A percentile compares a stretch with the other conserved stretches of the same genome.
phyloP scores from a whole-genome alignment of 2,329 filamentous ascomycete genomes.

The Xylaria sp. region DNA sequence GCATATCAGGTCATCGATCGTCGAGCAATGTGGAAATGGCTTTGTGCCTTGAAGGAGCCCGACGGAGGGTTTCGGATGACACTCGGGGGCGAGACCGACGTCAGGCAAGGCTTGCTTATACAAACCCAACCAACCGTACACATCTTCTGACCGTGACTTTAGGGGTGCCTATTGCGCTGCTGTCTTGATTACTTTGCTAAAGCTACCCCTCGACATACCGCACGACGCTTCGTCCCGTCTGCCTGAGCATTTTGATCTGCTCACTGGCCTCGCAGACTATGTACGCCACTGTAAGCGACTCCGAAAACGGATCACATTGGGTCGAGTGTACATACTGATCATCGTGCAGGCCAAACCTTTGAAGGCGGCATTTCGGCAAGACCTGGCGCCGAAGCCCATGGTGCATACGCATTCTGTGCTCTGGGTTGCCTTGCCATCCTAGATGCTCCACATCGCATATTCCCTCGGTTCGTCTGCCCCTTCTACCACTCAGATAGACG shows the following conservation, averaged over 20 bases:
- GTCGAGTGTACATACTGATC: constrained; percentile 23
- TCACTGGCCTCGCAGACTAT: constrained; percentile 72
- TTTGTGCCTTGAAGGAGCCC: constrained; percentile 77
- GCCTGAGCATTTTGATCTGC: constrained; percentile 59
- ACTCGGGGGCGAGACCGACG: constrained; percentile 83
- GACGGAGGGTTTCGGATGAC: constrained; percentile 89
- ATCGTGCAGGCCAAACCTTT: constrained; percentile 70
- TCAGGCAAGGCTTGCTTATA: constrained; percentile 54
- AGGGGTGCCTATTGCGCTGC: constrained; percentile 90
- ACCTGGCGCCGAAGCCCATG: constrained; percentile 86
- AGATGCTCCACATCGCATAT: constrained; percentile 67
- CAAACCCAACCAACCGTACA: constrained; percentile 11
- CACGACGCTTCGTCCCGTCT: constrained; percentile 62
- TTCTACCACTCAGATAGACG: constrained; percentile 31
- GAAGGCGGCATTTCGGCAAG: constrained; percentile 88
- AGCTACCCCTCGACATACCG: constrained; percentile 75
- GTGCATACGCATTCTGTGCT: constrained; percentile 93
- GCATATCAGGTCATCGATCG: constrained; percentile 74
- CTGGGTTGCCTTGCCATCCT: constrained; percentile 84
- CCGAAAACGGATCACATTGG: constrained; percentile 14
- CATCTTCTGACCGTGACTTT: constrained; percentile 23
- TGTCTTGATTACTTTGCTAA: constrained; percentile 75
- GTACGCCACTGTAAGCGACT: constrained; percentile 65
- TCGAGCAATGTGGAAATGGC: constrained; percentile 82
- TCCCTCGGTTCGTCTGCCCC: constrained; percentile 57